Base-by-base conservation (phyloP, 768 basidiomycete genomes). In the Leucogyrophana mollusca region DNA sequence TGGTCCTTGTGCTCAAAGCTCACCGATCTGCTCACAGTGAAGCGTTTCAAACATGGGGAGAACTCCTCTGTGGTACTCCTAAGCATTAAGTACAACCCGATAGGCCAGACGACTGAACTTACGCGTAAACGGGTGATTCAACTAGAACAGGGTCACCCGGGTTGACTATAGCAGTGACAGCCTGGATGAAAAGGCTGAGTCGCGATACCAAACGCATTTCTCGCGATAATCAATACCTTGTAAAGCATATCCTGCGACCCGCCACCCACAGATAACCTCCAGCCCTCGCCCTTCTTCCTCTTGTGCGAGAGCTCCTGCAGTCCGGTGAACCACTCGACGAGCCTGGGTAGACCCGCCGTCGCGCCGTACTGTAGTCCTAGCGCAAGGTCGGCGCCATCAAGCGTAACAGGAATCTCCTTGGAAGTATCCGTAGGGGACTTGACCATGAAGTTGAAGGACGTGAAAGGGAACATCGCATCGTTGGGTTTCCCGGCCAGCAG, bases 401-500 rank as follows among this genome's bases (percentile, higher is more conserved):
- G 68, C 1, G 69, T 72, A 40, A 93, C 61, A 0, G 72, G 62
- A 2, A 69, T 67, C 24, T 82, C 78, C 43, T 73, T 61, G 16
- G 57, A 51, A 9, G 71, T 68, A 46, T 78, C 67, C 18, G 60
- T 63, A 3, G 78, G 79, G 9, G 80, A 77, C 16, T 74, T 69
- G 3, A 82, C 74, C 2, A 73, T 79, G 64, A 90, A 82, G 45
- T 77, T 83, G 55, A 98, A 70, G 0, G 85, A 83, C 2, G 83
- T 82, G 70, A 98, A 90, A 1, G 95, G 95, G 70, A 97, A 98
- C 16, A 90, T 87, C n/a, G 76, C 71, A 7, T 84, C 76, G 58
- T 95, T 94, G 5, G 95, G 95, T 65, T 94, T 93, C 21, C 95
- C 95, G 0, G 93, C 94, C 6, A 94, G 79, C 24, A 94, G 64